phyloP scores from a whole-genome alignment of 2,329 filamentous ascomycete species.

The Diaporthe australafricana region DNA sequence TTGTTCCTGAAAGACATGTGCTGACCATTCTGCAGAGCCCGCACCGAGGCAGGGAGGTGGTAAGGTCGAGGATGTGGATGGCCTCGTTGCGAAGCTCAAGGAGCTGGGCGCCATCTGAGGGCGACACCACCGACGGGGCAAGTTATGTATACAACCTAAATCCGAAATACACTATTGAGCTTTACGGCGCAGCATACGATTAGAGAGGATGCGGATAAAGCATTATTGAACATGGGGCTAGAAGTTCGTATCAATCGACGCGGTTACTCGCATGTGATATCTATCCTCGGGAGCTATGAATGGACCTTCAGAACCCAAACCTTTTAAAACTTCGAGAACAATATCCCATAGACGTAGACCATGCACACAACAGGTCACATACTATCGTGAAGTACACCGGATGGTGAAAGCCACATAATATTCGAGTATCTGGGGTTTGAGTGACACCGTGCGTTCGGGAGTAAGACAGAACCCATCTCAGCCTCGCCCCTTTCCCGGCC shows the following conservation, averaged over 20 bases:
- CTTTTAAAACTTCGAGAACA: not conserved
- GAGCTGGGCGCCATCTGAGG: conserved; percentile 88
- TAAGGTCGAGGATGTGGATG: conserved; percentile 97
- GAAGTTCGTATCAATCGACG: not conserved
- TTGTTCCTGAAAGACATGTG: conserved; percentile 20
- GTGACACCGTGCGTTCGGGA: too few relatives aligned
- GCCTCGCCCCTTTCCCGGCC: too few relatives aligned
- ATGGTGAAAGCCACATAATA: too few relatives aligned
- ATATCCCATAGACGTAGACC: too few relatives aligned
- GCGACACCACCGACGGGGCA: not conserved
- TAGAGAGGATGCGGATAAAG: conserved; percentile 3
- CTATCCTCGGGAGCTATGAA: not conserved
- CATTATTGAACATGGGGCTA: not conserved
- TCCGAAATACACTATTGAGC: not conserved
- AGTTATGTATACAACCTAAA: not conserved
- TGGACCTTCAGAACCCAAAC: not conserved
- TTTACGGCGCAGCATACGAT: conserved; percentile 1
- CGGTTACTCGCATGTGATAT: not conserved
- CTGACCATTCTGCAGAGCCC: conserved; percentile 71
- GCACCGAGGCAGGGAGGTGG: conserved; percentile 89
- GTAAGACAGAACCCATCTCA: too few relatives aligned
- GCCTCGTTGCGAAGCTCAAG: conserved; percentile 93
- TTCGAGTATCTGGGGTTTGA: too few relatives aligned
- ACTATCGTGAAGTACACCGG: too few relatives aligned
- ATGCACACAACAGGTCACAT: too few relatives aligned